Evolutionary conservation across 1,284 basidiomycete genomes (phyloP), one percentile per base, ranked within the genome.

Genomic region (Microbotryum saponariae): DNA sequence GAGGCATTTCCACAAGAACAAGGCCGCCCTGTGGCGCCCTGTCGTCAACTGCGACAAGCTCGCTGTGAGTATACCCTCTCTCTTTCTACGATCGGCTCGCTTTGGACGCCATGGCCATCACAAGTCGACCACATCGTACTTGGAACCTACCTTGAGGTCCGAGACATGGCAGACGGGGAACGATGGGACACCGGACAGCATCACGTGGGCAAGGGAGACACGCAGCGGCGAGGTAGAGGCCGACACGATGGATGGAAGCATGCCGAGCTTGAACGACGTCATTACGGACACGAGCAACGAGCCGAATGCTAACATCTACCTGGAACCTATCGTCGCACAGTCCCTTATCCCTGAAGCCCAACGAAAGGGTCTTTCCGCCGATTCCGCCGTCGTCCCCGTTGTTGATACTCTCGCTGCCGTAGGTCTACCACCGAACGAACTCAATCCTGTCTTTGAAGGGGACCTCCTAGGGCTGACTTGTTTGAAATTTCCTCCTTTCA

Each of bases 31-130:
- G 79, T 92, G 88, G 91, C 83, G 86, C 71, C 92, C 93, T 42
- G 88, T 87, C 74, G 89, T 98, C 85, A 98, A 98, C 83, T 83
- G 96, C 77, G 92, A 96, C 84, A 93, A 91, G 80, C 82, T 78
- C 57, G 69, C 67, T 51, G 72, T 77, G 63, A 64, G 77, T 71
- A 51, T 4, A 27, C 46, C 47, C 2, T 8, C 46, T 37, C 4
- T 49, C 25, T 42, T 45, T 50, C 16, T 45, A 8, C 45, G 21
- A 25, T 21, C 16, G 16, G 7, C 51, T n/a, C 51, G 31, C 21
- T 18, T 9, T 29, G 6, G 18, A 42, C 16, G 12, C 12, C 37
- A 42, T 42, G 9, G 37, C 37, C 10, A 42, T 18, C 14, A 16
- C 27, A 27, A 27, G 6, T 27, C 27, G 37, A 42, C 14, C 2